phyloP scores from a whole-genome alignment of 179 eudicot genomes.

The Corrigiola litoralis region DNA sequence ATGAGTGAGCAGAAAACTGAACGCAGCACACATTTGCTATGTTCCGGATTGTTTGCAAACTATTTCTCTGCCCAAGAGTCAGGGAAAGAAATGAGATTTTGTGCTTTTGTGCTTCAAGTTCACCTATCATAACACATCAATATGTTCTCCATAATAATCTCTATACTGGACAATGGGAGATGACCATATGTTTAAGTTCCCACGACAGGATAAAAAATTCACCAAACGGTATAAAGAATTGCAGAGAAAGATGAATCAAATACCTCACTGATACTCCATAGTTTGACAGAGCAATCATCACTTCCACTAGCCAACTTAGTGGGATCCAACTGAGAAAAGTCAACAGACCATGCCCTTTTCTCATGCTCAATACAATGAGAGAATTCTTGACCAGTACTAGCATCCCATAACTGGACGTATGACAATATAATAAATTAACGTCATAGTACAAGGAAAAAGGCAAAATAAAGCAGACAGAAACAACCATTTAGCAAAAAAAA shows the following conservation, averaged over 20 bases:
- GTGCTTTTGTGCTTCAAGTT: background rate
- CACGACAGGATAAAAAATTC: background rate
- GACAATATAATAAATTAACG: background rate
- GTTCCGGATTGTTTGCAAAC: constrained; percentile 64
- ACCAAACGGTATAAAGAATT: background rate
- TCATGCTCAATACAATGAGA: constrained; percentile 62
- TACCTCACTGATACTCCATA: constrained; percentile 92
- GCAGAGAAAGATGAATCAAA: background rate
- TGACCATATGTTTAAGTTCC: too few species aligned
- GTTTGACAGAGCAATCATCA: constrained; percentile 87
- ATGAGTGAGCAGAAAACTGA: constrained; percentile 80
- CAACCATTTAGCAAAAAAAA: too few species aligned
- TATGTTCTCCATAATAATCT: too few species aligned
- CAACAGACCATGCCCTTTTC: constrained; percentile 97
- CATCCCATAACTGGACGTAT: constrained; percentile 88
- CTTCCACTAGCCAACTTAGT: constrained; percentile 92
- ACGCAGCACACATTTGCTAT: constrained; percentile 94
- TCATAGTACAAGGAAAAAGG: constrained; percentile 1
- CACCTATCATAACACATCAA: too few species aligned
- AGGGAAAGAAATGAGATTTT: constrained; percentile 16
- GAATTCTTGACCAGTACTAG: constrained; percentile 72
- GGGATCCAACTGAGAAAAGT: constrained; percentile 85
- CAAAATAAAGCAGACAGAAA: too few species aligned
- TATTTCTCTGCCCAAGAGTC: constrained; percentile 53
- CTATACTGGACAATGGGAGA: background rate